Evolutionary conservation across 169 alveolate genomes (phyloP).

Genomic region (Cryptosporidium viatorum): DNA sequence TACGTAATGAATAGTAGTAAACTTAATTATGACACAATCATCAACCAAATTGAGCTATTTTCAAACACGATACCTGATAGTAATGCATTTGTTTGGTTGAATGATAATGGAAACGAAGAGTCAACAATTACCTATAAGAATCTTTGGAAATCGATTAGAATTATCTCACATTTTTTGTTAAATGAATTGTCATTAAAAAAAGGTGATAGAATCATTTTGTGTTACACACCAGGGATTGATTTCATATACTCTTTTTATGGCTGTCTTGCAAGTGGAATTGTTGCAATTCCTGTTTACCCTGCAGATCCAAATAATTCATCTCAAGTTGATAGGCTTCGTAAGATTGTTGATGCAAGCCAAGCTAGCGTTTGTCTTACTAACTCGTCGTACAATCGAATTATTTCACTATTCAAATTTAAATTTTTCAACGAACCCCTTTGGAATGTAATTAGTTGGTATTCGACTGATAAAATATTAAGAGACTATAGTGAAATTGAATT

Average conservation of each 20-base stretch:
- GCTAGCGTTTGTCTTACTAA: constrained; percentile 51
- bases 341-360: constrained; percentile 65
- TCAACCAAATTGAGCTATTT: constrained; percentile 55
- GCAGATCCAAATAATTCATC: constrained; percentile 75
- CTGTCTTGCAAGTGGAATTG: constrained; percentile 74
- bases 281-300: constrained; percentile 79
- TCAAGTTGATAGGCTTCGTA: constrained; percentile 60
- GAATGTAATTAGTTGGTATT: constrained; percentile 48
- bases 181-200: constrained; percentile 33
- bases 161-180: constrained; percentile 38
- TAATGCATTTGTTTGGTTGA: constrained; percentile 62
- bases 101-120: constrained; percentile 73
- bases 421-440: constrained; percentile 72
- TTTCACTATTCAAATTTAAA: constrained; percentile 54
- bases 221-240: constrained; percentile 81
- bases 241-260: constrained; percentile 76
- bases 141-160: constrained; percentile 38
- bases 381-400: constrained; percentile 48
- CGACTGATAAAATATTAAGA: constrained; percentile 55
- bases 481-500: constrained; percentile 14
- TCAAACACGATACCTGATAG: constrained; percentile 18
- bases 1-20: constrained; percentile 1
- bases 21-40: constrained; percentile 25
- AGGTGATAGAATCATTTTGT: constrained; percentile 68
- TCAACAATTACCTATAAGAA: constrained; percentile 22